phyloP scores from a whole-genome alignment of 2,329 filamentous ascomycete genomes.

The Cercospora janseana region DNA sequence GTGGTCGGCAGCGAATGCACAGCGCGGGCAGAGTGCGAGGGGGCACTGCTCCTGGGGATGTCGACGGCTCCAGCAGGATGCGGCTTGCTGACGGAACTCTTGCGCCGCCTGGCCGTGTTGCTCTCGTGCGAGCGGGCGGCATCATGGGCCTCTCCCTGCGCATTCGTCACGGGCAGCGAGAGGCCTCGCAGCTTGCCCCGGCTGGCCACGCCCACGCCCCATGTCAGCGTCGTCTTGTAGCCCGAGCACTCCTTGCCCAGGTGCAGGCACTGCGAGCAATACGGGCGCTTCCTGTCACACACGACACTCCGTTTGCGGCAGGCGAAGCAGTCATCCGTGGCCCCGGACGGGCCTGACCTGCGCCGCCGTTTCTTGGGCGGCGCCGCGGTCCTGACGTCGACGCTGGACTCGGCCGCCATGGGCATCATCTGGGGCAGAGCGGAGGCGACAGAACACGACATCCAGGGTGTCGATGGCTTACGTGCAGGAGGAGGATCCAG shows the following conservation, averaged over 20 bases:
- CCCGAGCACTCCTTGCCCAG: constrained; percentile 89
- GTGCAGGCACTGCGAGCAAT: constrained; percentile 92
- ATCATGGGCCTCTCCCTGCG: constrained; percentile 32
- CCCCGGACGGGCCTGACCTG: constrained; percentile 82
- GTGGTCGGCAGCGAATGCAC: constrained; percentile 19
- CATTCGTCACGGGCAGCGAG: constrained; percentile 64
- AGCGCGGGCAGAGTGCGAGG: neutral
- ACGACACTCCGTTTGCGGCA: constrained; percentile 80
- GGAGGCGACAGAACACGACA: no score
- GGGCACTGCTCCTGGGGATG: constrained; percentile 3
- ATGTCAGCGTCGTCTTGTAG: constrained; percentile 95
- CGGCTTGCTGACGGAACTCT: constrained; percentile 18
- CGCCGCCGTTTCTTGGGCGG: constrained; percentile 68
- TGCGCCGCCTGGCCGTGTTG: constrained; percentile 20
- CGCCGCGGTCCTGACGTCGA: constrained; percentile 17
- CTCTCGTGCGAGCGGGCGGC: constrained; percentile 14
- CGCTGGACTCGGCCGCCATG: constrained; percentile 16
- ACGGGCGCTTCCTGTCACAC: constrained; percentile 88
- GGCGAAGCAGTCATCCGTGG: constrained; percentile 91
- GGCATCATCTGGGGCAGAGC: no score
- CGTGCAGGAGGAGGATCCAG: constrained; percentile 4
- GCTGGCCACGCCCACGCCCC: constrained; percentile 93
- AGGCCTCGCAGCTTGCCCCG: constrained; percentile 90
- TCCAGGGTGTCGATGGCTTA: no score
- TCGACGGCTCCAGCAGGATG: constrained; percentile 1